Evolutionary conservation across 805 yeast species (phyloP), one percentile per base, ranked within the genome.

Genomic region (Spathaspora boniae): DNA sequence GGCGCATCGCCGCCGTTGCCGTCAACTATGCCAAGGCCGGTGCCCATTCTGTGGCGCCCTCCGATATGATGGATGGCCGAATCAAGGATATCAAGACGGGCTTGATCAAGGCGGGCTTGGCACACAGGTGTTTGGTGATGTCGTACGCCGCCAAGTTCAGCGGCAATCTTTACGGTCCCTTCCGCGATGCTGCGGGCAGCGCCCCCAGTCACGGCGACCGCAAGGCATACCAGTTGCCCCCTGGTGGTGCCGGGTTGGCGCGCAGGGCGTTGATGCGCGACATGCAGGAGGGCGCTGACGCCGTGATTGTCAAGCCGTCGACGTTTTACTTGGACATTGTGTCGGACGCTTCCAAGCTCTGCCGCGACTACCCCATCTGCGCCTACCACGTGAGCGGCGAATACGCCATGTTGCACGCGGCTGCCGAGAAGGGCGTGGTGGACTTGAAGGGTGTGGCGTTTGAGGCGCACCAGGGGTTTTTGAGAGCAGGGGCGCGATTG

Each of bases 341-440:
- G 62, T 72, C 82, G 38, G 96, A 93, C 53, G 96, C 98, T 0
- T 69, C 89, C 25, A 80, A 76, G 50, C 70, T 89, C 35, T 86
- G 95, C 53, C 60, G 66, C 34, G 93, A 93, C 56, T 77, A 84
- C 48, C 98, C 98, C 18, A 68, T 93, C 35, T 87, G 96, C 52
- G 89, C 95, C 18, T 93, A 93, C 62, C 98, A 93, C 60, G 98
- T 93, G 16, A 80, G 91, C 56, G 98, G 98, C 26, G 98, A 93
- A 63, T 93, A 76, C 54, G 97, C 98, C 21, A 93, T 93, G 98
- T 62, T 93, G 45, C 95, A 89, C 55, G 98, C 98, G 6, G 98
- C 96, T 35, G 97, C 97, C 20, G 97, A 88, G 53, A 88, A 88
- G 70, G 95, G 95, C 25, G 74, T 89, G 41, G 85, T 82, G 42